A percentile compares a stretch with the other conserved stretches of the same genome.
Conservation (phyloP, 345 rosid species). For the Geranium brycei region DNA sequence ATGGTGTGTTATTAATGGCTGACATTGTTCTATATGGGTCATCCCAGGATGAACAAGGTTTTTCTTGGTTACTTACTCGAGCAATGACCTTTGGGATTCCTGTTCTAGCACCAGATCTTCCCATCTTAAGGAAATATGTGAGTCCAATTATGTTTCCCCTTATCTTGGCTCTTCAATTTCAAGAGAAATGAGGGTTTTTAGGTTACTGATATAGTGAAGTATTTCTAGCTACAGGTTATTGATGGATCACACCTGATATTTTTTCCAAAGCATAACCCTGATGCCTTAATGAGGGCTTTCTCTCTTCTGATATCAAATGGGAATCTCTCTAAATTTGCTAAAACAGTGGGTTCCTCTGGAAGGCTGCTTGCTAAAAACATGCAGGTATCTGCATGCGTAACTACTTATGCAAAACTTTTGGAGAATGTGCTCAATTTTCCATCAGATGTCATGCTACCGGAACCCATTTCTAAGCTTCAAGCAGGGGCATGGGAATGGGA, state of each 20-base stretch:
- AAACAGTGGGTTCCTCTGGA: slow-evolving; percentile 65
- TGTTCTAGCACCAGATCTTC: slow-evolving; percentile 61
- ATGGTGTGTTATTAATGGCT: slow-evolving; percentile 56
- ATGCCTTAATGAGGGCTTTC: slow-evolving; percentile 57
- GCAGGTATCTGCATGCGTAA: slow-evolving; percentile 67
- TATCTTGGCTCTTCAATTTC: slow-evolving; percentile 1
- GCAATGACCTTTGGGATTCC: slow-evolving; percentile 87
- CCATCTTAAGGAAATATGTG: slow-evolving; percentile 66
- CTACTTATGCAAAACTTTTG: slow-evolving; percentile 62
- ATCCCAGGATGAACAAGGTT: slow-evolving; percentile 87
- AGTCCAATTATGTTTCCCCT: slow-evolving; percentile 13
- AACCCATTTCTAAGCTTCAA: slow-evolving; percentile 43
- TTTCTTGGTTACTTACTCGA: slow-evolving; percentile 67
- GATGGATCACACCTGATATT: slow-evolving; percentile 60
- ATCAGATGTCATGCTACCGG: slow-evolving; percentile 64
- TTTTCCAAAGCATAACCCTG: slow-evolving; percentile 50
- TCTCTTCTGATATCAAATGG: slow-evolving; percentile 67
- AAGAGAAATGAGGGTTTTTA: not conserved
- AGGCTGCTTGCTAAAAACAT: slow-evolving; percentile 63
- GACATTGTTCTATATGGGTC: slow-evolving; percentile 87
- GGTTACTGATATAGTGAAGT: slow-evolving; percentile 7
- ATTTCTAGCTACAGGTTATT: slow-evolving; percentile 35
- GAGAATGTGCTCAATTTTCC: slow-evolving; percentile 69
- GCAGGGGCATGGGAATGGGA: slow-evolving; percentile 72
- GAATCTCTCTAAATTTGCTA: slow-evolving; percentile 56